Evolutionary conservation across 2,329 filamentous ascomycete genomes (phyloP).

Genomic region (Fusarium floridanum): DNA sequence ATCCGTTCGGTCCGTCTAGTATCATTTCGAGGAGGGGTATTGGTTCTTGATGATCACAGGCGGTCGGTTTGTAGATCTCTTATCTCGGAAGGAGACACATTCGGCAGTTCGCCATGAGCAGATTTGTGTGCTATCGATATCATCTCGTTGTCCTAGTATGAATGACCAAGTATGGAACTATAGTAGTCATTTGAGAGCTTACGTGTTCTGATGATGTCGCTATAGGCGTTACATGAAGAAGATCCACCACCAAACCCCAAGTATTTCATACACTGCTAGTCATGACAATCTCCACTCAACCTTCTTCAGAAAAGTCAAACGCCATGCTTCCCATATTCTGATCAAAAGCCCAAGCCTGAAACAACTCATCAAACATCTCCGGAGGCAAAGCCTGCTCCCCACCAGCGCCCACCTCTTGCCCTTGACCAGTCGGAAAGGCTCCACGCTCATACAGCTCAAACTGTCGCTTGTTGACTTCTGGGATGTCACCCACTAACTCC

Average conservation of each 20-base stretch:
- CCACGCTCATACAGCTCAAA: slow-evolving; percentile 34
- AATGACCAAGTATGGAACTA: neutral
- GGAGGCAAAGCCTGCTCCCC: slow-evolving; percentile 11
- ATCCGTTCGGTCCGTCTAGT: neutral
- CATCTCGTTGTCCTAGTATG: neutral
- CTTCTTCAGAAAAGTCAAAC: slow-evolving; percentile 26
- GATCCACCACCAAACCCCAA: neutral
- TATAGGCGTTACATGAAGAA: neutral
- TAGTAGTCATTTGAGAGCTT: neutral
- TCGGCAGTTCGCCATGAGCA: neutral
- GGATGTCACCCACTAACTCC: slow-evolving; percentile 25
- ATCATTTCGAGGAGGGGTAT: neutral
- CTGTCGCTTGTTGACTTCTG: slow-evolving; percentile 15
- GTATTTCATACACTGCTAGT: too few species aligned
- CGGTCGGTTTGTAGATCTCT: neutral
- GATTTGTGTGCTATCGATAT: neutral
- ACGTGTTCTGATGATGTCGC: neutral
- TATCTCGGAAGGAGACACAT: neutral
- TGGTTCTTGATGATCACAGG: too few species aligned
- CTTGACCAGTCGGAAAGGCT: neutral
- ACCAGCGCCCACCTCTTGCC: neutral
- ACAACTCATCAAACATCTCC: slow-evolving; percentile 31
- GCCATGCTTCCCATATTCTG: slow-evolving; percentile 24
- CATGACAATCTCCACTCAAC: neutral
- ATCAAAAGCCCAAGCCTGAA: slow-evolving; percentile 34